These are phyloP conservation scores for Colletotrichum sp. DNA, from an alignment of 2,329 filamentous ascomycete species.

Conservation along the genomic window DNA sequence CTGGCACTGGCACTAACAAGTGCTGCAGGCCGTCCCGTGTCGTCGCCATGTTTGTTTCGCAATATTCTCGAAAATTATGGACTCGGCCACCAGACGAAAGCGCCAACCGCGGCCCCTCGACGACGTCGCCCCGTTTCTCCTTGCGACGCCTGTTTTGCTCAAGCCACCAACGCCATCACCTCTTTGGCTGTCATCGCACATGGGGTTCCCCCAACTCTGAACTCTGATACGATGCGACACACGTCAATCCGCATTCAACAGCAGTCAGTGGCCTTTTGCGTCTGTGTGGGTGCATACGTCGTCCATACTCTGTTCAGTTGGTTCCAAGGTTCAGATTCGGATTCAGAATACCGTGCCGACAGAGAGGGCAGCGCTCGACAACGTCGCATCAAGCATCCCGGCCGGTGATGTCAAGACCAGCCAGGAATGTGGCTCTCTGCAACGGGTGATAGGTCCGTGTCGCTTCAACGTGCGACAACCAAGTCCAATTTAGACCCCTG, in stretches of 20 bases:
- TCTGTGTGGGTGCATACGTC: not conserved
- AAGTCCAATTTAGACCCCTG: conserved; percentile 2
- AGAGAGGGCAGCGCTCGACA: not conserved
- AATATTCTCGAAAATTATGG: not conserved
- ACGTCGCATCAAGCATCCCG: conserved; percentile 4
- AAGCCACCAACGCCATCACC: not conserved
- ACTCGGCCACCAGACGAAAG: not conserved
- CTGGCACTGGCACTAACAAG: not conserved
- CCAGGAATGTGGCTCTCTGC: not conserved
- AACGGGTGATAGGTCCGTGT: conserved; percentile 19
- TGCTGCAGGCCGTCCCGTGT: not conserved
- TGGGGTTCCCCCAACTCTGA: not conserved
- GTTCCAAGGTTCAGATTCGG: not conserved
- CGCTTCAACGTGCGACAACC: conserved; percentile 11
- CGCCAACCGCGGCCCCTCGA: not conserved
- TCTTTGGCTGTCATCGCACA: not conserved
- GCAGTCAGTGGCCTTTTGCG: not conserved
- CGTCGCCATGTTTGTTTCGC: not conserved
- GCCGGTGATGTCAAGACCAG: conserved; percentile 16
- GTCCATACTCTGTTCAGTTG: not conserved
- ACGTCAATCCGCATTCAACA: not conserved
- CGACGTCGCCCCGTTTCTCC: not conserved
- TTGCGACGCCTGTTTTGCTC: conserved; percentile 11
- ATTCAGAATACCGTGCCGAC: not conserved
- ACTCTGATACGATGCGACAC: not conserved